phyloP scores from a whole-genome alignment of 768 basidiomycete species.

The Tulasnella sp. region DNA sequence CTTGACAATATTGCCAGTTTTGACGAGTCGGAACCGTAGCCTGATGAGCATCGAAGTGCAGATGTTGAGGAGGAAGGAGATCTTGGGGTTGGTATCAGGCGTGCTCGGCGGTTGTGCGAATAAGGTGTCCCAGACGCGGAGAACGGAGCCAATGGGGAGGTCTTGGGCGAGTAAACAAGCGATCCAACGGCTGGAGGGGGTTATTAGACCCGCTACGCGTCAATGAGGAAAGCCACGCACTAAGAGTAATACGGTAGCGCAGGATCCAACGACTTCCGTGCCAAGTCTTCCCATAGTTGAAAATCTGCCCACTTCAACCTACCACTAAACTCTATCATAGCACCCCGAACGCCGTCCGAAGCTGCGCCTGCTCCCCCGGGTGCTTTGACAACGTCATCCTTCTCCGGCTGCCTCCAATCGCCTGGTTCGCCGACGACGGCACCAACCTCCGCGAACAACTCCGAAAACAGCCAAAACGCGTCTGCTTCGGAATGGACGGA shows the following conservation, averaged over 20 bases:
- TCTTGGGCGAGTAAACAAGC: conserved; percentile 20
- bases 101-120: conserved; percentile 17
- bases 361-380: neutral
- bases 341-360: conserved; percentile 18
- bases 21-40: conserved; percentile 5
- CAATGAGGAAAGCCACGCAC: neutral
- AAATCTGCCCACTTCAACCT: conserved; percentile 21
- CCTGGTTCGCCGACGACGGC: conserved; percentile 18
- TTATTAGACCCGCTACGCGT: neutral
- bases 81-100: conserved; percentile 12
- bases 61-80: conserved; percentile 17
- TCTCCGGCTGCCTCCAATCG: conserved; percentile 5
- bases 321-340: conserved; percentile 18
- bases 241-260: conserved; percentile 20
- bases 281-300: conserved; percentile 20
- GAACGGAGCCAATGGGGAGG: conserved; percentile 13
- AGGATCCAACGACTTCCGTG: conserved; percentile 20
- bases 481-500: conserved; percentile 19
- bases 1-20: conserved; percentile 6
- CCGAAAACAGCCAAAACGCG: conserved; percentile 21
- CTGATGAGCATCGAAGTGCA: conserved; percentile 17
- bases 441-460: conserved; percentile 20
- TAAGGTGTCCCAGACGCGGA: conserved; percentile 17
- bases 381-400: neutral
- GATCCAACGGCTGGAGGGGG: conserved; percentile 19